Evolutionary conservation across 257 asterid species (phyloP).

Genomic region (Knoxia roxburghii): DNA sequence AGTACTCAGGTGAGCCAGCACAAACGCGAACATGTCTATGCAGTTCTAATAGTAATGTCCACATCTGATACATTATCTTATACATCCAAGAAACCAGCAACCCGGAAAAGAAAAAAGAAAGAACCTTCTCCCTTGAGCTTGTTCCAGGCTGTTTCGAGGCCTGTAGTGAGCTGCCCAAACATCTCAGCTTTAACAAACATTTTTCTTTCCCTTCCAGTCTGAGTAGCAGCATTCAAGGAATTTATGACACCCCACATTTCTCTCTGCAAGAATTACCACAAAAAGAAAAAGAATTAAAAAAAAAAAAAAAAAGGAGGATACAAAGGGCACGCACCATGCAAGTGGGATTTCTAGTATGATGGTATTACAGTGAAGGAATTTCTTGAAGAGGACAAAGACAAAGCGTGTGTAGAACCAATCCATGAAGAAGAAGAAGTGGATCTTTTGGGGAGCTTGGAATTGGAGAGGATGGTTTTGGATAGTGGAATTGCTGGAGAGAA

Average conservation of each 20-base stretch:
- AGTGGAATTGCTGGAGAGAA: slow-evolving; percentile 36
- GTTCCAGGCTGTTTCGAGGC: slow-evolving; percentile 92
- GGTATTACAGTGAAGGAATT: slow-evolving; percentile 51
- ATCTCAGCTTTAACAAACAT: slow-evolving; percentile 73
- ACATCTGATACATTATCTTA: no score
- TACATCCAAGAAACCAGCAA: neutral
- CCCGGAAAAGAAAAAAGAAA: neutral
- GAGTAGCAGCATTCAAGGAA: slow-evolving; percentile 24
- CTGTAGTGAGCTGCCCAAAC: slow-evolving; percentile 90
- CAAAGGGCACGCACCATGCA: no score
- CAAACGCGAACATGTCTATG: neutral
- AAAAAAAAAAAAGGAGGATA: neutral
- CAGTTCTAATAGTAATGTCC: no score
- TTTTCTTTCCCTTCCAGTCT: slow-evolving; percentile 37
- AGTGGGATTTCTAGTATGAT: neutral
- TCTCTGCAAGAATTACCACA: slow-evolving; percentile 35
- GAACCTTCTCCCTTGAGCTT: slow-evolving; percentile 97
- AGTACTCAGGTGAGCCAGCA: no score
- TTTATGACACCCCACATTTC: slow-evolving; percentile 61
- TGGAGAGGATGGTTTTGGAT: slow-evolving; percentile 15
- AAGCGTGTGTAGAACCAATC: slow-evolving; percentile 38
- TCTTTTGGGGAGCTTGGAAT: slow-evolving; percentile 29
- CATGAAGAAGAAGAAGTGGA: slow-evolving; percentile 26
- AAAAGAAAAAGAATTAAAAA: neutral
- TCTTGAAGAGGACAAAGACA: slow-evolving; percentile 51